Evolutionary conservation across 2,329 filamentous ascomycete genomes (phyloP).

Genomic region (Sporothrix variecibatus): DNA sequence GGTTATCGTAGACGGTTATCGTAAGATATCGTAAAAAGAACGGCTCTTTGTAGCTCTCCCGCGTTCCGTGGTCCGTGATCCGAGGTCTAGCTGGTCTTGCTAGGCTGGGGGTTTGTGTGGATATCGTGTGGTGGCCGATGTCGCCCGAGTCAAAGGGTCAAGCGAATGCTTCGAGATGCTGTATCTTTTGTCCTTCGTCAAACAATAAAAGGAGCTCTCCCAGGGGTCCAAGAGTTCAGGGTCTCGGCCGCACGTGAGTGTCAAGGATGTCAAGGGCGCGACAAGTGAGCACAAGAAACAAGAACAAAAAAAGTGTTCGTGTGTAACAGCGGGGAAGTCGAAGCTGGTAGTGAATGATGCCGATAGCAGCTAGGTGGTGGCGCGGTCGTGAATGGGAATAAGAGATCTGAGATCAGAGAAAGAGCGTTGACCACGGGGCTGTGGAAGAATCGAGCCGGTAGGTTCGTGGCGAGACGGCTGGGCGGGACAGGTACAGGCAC

Average conservation of each 20-base stretch:
- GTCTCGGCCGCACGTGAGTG: not conserved
- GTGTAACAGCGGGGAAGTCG: not conserved
- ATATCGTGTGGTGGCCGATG: slow-evolving; percentile 5
- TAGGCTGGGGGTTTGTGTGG: not conserved
- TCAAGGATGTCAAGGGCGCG: not conserved
- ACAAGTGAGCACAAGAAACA: not conserved
- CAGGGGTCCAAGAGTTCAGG: not conserved
- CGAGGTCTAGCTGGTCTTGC: not conserved
- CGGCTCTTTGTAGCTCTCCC: not conserved
- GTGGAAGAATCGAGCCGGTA: slow-evolving; percentile 7
- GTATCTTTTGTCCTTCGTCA: not conserved
- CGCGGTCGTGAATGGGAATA: not conserved
- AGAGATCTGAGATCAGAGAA: not conserved
- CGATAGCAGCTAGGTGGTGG: not conserved
- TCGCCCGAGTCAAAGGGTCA: not conserved
- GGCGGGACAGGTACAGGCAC: not conserved
- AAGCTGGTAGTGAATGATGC: not conserved
- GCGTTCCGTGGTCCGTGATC: not conserved
- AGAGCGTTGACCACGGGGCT: not conserved
- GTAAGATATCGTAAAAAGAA: not conserved
- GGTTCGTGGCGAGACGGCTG: not conserved
- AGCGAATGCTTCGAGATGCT: not conserved
- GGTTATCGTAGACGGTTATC: not conserved
- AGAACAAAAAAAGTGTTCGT: not conserved
- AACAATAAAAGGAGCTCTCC: not conserved